These are phyloP conservation scores for Trametes villosa DNA, from an alignment of 768 basidiomycete species.

Conservation along the genomic window DNA sequence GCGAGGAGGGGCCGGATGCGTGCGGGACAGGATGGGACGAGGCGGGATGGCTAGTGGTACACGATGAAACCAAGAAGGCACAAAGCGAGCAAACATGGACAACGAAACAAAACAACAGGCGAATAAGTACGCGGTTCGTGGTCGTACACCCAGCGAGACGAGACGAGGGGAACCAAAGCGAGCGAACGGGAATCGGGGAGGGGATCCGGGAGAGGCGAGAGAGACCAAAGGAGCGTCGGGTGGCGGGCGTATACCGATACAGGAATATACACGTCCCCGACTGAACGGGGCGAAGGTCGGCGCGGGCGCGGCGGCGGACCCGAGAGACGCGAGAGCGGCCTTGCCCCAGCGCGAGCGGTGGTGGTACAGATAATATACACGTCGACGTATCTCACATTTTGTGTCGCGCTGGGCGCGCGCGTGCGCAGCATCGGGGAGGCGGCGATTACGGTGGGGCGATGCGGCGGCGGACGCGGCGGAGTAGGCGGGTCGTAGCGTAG, in stretches of 20 bases:
- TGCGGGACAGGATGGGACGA: constrained; percentile 6
- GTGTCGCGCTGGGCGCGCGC: constrained; percentile 9
- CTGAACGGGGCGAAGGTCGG: background rate
- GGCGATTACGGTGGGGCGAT: background rate
- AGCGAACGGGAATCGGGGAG: background rate
- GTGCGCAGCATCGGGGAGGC: constrained; percentile 1
- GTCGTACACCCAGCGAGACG: constrained; percentile 15
- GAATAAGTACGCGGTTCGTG: constrained; percentile 19
- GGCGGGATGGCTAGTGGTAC: constrained; percentile 21
- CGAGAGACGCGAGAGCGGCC: constrained; percentile 5
- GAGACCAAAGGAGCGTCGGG: constrained; percentile 11
- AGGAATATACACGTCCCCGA: constrained; percentile 21
- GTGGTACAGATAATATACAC: constrained; percentile 22
- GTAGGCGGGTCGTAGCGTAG: constrained; percentile 21
- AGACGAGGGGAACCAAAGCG: constrained; percentile 1
- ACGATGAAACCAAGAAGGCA: constrained; percentile 21
- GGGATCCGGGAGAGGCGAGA: background rate
- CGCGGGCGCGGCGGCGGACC: background rate
- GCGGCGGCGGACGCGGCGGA: background rate
- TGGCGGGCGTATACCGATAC: constrained; percentile 19
- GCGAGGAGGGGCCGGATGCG: background rate
- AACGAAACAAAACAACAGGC: constrained; percentile 18
- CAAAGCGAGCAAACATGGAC: constrained; percentile 24
- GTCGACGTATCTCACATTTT: constrained; percentile 20
- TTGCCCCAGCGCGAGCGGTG: constrained; percentile 1